Conservation (phyloP, 2,329 filamentous ascomycete species). For the Rugonectria rugulosa region DNA sequence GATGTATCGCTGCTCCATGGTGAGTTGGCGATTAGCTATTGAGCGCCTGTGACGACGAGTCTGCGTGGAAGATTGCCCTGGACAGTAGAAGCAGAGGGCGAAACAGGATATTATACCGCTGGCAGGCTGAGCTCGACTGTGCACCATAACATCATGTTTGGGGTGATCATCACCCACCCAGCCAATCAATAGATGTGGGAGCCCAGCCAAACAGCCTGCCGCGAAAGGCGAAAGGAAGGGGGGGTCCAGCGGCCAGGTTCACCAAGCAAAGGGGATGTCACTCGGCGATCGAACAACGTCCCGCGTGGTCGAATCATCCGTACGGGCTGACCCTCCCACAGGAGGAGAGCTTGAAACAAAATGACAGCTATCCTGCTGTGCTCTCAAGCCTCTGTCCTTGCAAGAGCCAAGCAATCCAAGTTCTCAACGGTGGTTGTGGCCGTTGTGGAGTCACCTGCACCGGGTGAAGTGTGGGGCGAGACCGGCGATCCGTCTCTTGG, state of each 20-base stretch:
- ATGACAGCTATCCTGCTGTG: neutral
- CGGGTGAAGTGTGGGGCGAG: neutral
- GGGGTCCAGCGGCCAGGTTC: too few species aligned
- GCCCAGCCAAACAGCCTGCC: too few species aligned
- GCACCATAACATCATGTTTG: constrained; percentile 29
- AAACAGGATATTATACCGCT: neutral
- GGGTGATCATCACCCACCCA: constrained; percentile 31
- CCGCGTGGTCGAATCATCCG: neutral
- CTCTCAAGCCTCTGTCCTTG: neutral
- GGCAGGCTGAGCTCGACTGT: neutral
- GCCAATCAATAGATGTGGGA: too few species aligned
- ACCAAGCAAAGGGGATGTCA: neutral
- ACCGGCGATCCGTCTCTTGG: constrained; percentile 5
- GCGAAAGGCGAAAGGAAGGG: too few species aligned
- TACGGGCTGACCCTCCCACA: neutral
- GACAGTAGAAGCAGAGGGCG: neutral
- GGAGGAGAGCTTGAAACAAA: neutral
- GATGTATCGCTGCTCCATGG: constrained; percentile 44
- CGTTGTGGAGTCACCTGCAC: constrained; percentile 17
- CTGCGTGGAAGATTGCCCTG: constrained; percentile 1
- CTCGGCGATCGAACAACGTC: neutral
- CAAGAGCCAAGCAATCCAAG: neutral
- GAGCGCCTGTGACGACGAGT: neutral
- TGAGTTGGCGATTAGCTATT: constrained; percentile 2
- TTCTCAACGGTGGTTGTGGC: neutral